Percentiles rank a stretch among this genome's conserved stretches.
Evolutionary conservation across 441 rosid genomes (phyloP).

Genomic region (Eruca vesicaria): DNA sequence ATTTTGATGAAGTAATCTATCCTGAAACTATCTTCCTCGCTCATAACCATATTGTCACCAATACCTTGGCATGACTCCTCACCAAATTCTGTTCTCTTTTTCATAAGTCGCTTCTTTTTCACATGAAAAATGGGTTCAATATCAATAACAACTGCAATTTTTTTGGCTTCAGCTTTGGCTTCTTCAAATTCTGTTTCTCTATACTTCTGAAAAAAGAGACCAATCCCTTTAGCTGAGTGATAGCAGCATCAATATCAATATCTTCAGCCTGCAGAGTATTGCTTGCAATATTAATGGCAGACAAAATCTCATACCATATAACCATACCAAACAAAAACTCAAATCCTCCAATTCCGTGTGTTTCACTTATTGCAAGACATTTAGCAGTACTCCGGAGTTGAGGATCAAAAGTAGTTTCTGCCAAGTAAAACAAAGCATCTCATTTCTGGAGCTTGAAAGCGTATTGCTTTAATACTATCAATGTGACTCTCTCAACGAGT

Average conservation of each 20-base stretch:
- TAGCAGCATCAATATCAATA: neutral
- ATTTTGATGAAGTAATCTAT: neutral
- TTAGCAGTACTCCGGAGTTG: neutral
- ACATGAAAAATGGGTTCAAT: neutral
- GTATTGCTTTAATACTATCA: neutral
- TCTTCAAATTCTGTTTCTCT: neutral
- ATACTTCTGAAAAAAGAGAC: neutral
- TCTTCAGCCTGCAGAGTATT: neutral
- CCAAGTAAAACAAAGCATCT: neutral
- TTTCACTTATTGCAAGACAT: neutral
- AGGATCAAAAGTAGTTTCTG: neutral
- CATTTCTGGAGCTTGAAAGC: neutral
- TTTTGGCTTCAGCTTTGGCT: neutral
- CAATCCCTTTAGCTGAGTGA: neutral
- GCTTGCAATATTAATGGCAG: neutral
- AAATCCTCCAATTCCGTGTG: neutral
- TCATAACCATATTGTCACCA: neutral
- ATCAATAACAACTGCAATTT: neutral
- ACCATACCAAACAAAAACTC: neutral
- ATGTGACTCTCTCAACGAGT: neutral
- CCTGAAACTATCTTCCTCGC: neutral
- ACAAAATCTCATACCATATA: neutral
- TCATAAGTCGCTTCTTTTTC: neutral
- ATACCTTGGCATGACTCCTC: neutral
- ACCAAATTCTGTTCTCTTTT: neutral